Percentiles rank a stretch among this genome's conserved stretches.
phyloP scores from a whole-genome alignment of 495 filamentous ascomycete genomes.

The Friedmanniomyces simplex region DNA sequence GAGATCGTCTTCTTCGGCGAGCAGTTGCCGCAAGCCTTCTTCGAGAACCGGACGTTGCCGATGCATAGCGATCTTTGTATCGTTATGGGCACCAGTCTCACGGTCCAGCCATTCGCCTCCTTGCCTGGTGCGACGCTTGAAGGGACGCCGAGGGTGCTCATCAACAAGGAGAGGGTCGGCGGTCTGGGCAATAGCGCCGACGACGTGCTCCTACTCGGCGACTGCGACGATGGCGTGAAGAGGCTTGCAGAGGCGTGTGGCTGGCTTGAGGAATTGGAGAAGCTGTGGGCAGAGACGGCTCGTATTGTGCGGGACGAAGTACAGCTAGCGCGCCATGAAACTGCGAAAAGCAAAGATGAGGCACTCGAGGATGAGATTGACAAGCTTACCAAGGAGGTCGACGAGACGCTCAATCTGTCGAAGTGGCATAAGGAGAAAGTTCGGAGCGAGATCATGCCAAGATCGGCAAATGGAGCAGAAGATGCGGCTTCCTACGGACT shows the following conservation, averaged over 20 bases:
- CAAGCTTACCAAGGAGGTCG: constrained; percentile 32
- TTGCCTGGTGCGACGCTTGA: constrained; percentile 55
- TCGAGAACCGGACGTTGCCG: constrained; percentile 44
- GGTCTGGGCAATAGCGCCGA: constrained; percentile 63
- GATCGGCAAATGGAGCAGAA: not conserved
- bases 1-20: constrained; percentile 96
- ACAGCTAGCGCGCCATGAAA: constrained; percentile 23
- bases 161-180: constrained; percentile 83
- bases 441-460: not conserved
- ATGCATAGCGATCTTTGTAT: constrained; percentile 67
- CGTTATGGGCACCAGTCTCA: constrained; percentile 84
- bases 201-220: constrained; percentile 63
- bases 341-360: constrained; percentile 40
- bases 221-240: constrained; percentile 76
- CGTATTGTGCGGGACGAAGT: constrained; percentile 20
- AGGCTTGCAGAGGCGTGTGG: constrained; percentile 71
- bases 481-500: not conserved
- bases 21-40: constrained; percentile 59
- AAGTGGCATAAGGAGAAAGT: constrained; percentile 20
- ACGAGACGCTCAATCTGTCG: constrained; percentile 30
- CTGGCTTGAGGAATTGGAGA: constrained; percentile 79
- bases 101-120: constrained; percentile 80
- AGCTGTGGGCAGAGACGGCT: constrained; percentile 50
- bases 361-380: constrained; percentile 34
- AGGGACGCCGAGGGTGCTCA: constrained; percentile 61